These are phyloP conservation scores for Drechmeria coniospora DNA, from an alignment of 2,329 filamentous ascomycete species.

Conservation along the genomic window DNA sequence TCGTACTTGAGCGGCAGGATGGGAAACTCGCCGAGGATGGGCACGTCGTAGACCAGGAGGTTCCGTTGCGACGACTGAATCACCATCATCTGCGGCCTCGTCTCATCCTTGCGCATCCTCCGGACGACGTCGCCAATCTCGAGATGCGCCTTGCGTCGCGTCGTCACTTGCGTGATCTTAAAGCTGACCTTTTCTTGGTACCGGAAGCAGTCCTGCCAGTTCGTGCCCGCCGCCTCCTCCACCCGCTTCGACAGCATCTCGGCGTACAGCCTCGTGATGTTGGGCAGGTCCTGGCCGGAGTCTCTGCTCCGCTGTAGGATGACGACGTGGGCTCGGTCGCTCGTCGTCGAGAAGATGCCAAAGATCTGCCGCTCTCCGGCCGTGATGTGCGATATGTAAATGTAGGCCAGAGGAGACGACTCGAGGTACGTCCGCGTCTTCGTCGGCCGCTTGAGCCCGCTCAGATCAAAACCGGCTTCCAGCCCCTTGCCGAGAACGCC, in stretches of 20 bases:
- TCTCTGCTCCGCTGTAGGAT: conserved; percentile 77
- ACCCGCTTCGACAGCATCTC: conserved; percentile 55
- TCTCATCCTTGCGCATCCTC: conserved; percentile 77
- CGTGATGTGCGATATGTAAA: conserved; percentile 86
- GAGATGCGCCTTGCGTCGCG: conserved; percentile 72
- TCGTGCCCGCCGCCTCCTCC: conserved; percentile 50
- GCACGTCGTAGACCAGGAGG: conserved; percentile 70
- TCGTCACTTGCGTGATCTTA: conserved; percentile 76
- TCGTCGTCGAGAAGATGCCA: conserved; percentile 75
- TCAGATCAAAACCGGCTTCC: conserved; percentile 84
- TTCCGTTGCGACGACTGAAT: conserved; percentile 79
- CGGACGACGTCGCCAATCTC: conserved; percentile 81
- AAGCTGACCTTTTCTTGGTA: conserved; percentile 82
- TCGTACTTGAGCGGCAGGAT: conserved; percentile 70
- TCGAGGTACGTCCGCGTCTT: conserved; percentile 59
- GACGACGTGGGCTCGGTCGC: conserved; percentile 67
- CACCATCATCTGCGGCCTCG: conserved; percentile 65
- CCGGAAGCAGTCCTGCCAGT: conserved; percentile 66
- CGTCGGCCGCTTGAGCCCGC: conserved; percentile 51
- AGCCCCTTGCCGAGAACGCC: conserved; percentile 86
- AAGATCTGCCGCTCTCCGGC: conserved; percentile 88
- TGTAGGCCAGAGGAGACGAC: conserved; percentile 59
- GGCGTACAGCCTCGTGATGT: conserved; percentile 74
- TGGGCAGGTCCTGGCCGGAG: conserved; percentile 66
- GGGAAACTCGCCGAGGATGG: conserved; percentile 70